Percentiles rank a stretch among this genome's conserved stretches.
Conservation (phyloP, 495 filamentous ascomycete genomes). For the Geoglossum glabrum region DNA sequence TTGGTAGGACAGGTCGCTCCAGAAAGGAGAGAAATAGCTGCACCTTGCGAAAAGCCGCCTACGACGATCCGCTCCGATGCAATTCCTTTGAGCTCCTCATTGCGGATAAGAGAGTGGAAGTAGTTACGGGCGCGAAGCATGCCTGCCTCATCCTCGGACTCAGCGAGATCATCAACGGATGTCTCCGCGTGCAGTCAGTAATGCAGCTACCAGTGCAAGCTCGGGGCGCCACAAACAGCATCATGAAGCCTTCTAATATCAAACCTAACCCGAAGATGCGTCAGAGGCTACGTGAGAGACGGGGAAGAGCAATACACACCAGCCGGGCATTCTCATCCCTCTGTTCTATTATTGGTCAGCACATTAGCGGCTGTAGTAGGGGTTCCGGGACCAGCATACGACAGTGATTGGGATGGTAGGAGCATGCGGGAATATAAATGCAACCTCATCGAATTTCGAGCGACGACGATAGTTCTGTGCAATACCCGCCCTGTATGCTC, state of each 20-base stretch:
- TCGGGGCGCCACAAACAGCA: slow-evolving; percentile 18
- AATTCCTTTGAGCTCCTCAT: slow-evolving; percentile 68
- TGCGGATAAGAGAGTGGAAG: slow-evolving; percentile 55
- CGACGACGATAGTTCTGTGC: slow-evolving; percentile 81
- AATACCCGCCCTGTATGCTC: slow-evolving; percentile 35
- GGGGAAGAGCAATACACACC: slow-evolving; percentile 34
- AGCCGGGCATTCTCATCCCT: slow-evolving; percentile 73
- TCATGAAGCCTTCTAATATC: slow-evolving; percentile 47
- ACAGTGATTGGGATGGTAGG: slow-evolving; percentile 71
- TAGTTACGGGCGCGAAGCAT: slow-evolving; percentile 52
- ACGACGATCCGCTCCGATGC: slow-evolving; percentile 65
- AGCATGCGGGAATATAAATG: slow-evolving; percentile 91
- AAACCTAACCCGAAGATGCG: neutral
- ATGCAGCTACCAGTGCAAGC: neutral
- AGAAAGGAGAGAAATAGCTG: slow-evolving; percentile 37
- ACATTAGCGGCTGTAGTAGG: neutral
- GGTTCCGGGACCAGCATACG: slow-evolving; percentile 28
- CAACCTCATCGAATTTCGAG: slow-evolving; percentile 67
- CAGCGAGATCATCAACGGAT: slow-evolving; percentile 5
- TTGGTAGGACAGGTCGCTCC: slow-evolving; percentile 55
- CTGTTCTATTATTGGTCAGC: slow-evolving; percentile 33
- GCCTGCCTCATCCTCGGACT: slow-evolving; percentile 50
- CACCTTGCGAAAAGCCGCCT: slow-evolving; percentile 48
- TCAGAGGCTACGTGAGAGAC: neutral
- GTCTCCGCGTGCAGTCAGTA: neutral